A percentile compares a stretch with the other conserved stretches of the same genome.
These are phyloP conservation scores for Rhizopus delemar DNA, from an alignment of 371 early-diverging fungal genomes.

Conservation along the genomic window DNA sequence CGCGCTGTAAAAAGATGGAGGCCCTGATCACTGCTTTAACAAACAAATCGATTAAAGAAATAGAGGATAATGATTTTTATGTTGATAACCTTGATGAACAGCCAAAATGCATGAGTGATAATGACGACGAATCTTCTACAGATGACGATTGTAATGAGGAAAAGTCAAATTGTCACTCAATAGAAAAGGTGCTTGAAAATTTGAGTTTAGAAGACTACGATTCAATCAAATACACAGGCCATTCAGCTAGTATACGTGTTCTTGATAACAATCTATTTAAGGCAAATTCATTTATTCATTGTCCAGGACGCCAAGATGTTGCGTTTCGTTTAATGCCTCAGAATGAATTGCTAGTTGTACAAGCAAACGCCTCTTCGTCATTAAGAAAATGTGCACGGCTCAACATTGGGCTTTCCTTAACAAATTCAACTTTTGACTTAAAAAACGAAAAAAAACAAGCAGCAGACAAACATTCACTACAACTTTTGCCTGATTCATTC, in stretches of 20 bases:
- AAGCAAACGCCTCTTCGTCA: slow-evolving; percentile 19
- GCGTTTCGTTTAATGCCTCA: slow-evolving; percentile 42
- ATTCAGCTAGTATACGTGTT: slow-evolving; percentile 43
- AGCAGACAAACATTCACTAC: background rate
- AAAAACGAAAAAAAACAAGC: slow-evolving; percentile 7
- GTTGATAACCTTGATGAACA: slow-evolving; percentile 22
- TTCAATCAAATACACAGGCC: slow-evolving; percentile 47
- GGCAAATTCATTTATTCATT: slow-evolving; percentile 31
- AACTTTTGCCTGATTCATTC: too few species aligned
- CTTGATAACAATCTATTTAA: slow-evolving; percentile 42
- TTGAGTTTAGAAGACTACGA: slow-evolving; percentile 45
- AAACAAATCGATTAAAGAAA: slow-evolving; percentile 40
- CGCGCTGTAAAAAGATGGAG: slow-evolving; percentile 53
- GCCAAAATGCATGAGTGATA: slow-evolving; percentile 15
- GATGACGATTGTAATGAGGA: slow-evolving; percentile 6
- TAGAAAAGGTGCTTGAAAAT: slow-evolving; percentile 25
- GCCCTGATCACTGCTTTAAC: slow-evolving; percentile 38
- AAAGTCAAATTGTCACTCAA: background rate
- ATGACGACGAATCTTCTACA: background rate
- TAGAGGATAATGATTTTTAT: slow-evolving; percentile 39
- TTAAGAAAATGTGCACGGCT: slow-evolving; percentile 30
- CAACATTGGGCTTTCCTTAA: slow-evolving; percentile 44
- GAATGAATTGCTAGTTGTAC: slow-evolving; percentile 44
- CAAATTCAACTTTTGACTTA: slow-evolving; percentile 35
- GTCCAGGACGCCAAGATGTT: slow-evolving; percentile 46